Evolutionary conservation across 2,329 filamentous ascomycete species (phyloP).

Genomic region (Xylaria sp.): DNA sequence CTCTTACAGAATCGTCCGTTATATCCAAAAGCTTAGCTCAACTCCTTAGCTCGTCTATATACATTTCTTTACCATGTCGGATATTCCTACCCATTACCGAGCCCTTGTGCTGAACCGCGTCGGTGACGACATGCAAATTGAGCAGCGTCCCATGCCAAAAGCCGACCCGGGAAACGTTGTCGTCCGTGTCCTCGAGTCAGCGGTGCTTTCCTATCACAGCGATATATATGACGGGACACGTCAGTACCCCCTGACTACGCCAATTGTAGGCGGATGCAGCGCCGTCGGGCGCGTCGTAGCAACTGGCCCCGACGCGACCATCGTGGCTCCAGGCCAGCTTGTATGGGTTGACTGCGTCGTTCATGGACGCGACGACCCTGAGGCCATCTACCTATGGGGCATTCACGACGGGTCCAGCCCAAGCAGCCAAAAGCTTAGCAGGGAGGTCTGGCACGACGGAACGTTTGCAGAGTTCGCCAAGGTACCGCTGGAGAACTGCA

Average conservation of each 20-base stretch:
- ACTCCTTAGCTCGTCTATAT: background rate
- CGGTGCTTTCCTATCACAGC: constrained; percentile 54
- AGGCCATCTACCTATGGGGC: constrained; percentile 47
- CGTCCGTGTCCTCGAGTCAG: constrained; percentile 53
- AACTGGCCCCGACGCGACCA: constrained; percentile 49
- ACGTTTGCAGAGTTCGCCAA: constrained; percentile 51
- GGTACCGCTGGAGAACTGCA: constrained; percentile 53
- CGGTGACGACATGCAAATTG: constrained; percentile 45
- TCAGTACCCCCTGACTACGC: constrained; percentile 45
- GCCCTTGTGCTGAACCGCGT: constrained; percentile 47
- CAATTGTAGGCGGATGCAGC: constrained; percentile 47
- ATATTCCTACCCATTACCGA: constrained; percentile 39
- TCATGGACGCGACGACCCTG: constrained; percentile 50
- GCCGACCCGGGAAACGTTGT: constrained; percentile 53
- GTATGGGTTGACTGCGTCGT: constrained; percentile 52
- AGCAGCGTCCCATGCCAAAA: constrained; percentile 50
- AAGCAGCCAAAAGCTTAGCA: constrained; percentile 45
- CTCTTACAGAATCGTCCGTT: no score
- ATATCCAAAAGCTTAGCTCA: background rate
- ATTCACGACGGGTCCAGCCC: constrained; percentile 46
- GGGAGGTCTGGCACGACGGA: constrained; percentile 50
- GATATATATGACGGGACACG: constrained; percentile 55
- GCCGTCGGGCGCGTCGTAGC: constrained; percentile 52
- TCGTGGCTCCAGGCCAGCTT: constrained; percentile 49
- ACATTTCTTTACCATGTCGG: constrained; percentile 31